phyloP scores from a whole-genome alignment of 2,329 filamentous ascomycete species.

The Cryphonectria parasitica region DNA sequence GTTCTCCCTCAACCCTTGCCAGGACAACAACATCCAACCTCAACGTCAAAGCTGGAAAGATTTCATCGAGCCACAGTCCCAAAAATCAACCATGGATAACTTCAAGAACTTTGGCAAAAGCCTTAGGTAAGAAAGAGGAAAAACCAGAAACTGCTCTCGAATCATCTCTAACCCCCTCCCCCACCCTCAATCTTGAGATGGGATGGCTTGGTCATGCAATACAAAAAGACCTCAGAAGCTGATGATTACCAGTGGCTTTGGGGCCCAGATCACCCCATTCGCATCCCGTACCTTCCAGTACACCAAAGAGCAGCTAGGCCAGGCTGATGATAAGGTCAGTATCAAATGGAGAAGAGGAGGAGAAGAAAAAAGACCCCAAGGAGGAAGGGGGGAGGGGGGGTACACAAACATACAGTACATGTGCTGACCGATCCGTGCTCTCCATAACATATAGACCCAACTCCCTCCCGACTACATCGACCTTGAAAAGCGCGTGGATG shows the following conservation, averaged over 20 bases:
- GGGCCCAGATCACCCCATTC: slow-evolving; percentile 87
- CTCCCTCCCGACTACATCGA: slow-evolving; percentile 97
- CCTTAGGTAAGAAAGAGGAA: slow-evolving; percentile 50
- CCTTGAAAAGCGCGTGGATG: slow-evolving; percentile 98
- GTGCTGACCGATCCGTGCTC: slow-evolving; percentile 12
- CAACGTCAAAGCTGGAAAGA: not conserved
- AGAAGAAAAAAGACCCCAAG: not conserved
- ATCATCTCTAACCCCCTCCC: slow-evolving; percentile 10
- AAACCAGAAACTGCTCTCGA: not conserved
- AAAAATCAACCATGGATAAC: slow-evolving; percentile 51
- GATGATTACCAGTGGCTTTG: slow-evolving; percentile 54
- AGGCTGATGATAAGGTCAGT: slow-evolving; percentile 86
- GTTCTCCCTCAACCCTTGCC: not conserved
- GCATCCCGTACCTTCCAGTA: slow-evolving; percentile 94
- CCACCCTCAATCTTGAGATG: slow-evolving; percentile 1
- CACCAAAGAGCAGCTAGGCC: slow-evolving; percentile 95
- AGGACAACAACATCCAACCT: not conserved
- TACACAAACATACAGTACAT: not conserved
- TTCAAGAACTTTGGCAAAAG: slow-evolving; percentile 63
- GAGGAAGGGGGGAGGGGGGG: too few relatives aligned
- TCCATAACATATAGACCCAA: slow-evolving; percentile 68
- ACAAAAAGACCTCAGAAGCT: slow-evolving; percentile 32
- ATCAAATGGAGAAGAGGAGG: not conserved
- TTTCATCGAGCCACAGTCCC: not conserved
- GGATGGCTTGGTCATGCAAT: slow-evolving; percentile 25